A percentile compares a stretch with the other conserved stretches of the same genome.
These are phyloP conservation scores for Triticum aestivum DNA, from an alignment of 176 grass and related monocot genomes.

Conservation along the genomic window DNA sequence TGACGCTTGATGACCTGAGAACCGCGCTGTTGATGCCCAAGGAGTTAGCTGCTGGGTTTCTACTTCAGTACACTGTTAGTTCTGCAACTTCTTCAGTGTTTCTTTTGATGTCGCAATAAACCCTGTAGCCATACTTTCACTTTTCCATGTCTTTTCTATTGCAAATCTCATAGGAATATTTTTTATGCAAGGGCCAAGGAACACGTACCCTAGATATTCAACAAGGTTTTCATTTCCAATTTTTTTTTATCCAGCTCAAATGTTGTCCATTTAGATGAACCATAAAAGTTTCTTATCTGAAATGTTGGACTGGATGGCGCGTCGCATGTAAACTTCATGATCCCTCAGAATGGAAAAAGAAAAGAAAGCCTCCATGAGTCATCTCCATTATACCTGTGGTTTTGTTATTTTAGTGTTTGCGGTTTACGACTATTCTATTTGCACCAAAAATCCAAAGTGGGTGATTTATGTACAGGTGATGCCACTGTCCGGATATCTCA, in stretches of 20 bases:
- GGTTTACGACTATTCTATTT: not conserved
- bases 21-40: slow-evolving; percentile 77
- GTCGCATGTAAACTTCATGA: not conserved
- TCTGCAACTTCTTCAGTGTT: not conserved
- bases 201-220: not conserved
- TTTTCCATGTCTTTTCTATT: not conserved
- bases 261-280: not conserved
- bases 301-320: not conserved
- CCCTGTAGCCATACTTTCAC: not conserved
- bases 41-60: slow-evolving; percentile 69
- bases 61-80: slow-evolving; percentile 85
- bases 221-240: not conserved
- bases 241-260: not conserved
- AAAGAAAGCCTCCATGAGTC: not conserved
- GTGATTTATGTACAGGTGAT: slow-evolving; percentile 69
- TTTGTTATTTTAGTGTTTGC: not conserved
- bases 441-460: not conserved
- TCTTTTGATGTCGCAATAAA: not conserved
- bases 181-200: not conserved
- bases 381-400: not conserved
- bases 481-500: slow-evolving; percentile 69
- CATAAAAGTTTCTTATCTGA: not conserved
- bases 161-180: not conserved
- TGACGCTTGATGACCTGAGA: slow-evolving; percentile 76
- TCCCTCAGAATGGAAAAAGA: not conserved